Conservation (phyloP, 2,329 filamentous ascomycete species). For the Xylaria sp. region DNA sequence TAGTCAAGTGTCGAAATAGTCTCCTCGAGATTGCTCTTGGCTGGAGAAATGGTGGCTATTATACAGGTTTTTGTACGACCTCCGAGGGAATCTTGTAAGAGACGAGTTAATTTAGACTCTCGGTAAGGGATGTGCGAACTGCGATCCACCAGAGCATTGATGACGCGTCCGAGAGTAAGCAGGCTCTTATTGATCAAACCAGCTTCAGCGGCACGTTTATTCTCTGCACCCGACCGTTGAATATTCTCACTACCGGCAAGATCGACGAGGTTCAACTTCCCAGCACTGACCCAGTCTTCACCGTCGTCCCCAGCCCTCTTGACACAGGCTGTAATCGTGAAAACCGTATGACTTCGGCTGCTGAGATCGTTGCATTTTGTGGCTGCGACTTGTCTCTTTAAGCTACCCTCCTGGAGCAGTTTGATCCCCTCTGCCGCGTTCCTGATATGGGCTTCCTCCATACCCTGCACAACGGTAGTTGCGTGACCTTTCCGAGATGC, state of each 20-base stretch:
- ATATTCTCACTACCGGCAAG: conserved; percentile 98
- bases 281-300: conserved; percentile 87
- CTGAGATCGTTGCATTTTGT: conserved; percentile 99
- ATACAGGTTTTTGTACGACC: conserved; percentile 98
- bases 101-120: conserved; percentile 93
- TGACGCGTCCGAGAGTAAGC: conserved; percentile 91
- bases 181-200: conserved; percentile 98
- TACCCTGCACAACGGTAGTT: conserved; percentile 89
- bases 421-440: conserved; percentile 84
- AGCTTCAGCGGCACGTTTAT: conserved; percentile 94
- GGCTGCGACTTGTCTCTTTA: conserved; percentile 95
- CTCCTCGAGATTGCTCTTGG: conserved; percentile 94
- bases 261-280: conserved; percentile 96
- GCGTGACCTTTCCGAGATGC: conserved; percentile 82
- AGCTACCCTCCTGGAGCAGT: conserved; percentile 84
- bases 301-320: conserved; percentile 82
- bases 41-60: conserved; percentile 93
- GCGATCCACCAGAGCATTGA: conserved; percentile 94
- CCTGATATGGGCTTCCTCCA: conserved; percentile 95
- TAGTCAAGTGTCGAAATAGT: conserved; percentile 98
- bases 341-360: conserved; percentile 95
- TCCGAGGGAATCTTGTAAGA: conserved; percentile 95
- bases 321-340: conserved; percentile 91
- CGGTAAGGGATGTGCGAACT: conserved; percentile 87
- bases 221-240: conserved; percentile 93